These are phyloP conservation scores for Irpex sp. DNA, from an alignment of 1,284 basidiomycete genomes.

Conservation along the genomic window DNA sequence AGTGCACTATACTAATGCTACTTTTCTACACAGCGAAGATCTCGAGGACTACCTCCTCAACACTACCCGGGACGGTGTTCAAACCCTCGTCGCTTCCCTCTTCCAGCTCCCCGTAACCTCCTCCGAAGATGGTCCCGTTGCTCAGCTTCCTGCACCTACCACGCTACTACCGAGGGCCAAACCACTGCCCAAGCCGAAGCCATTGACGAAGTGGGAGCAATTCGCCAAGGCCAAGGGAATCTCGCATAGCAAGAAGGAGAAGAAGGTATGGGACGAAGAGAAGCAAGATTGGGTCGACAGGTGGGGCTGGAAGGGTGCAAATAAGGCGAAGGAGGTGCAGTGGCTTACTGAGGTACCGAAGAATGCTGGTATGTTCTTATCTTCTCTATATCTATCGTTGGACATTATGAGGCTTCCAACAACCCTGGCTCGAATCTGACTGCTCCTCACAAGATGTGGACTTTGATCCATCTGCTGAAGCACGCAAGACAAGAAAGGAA, in stretches of 20 bases:
- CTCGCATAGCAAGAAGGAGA: constrained; percentile 73
- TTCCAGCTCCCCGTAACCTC: constrained; percentile 78
- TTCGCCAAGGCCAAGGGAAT: constrained; percentile 97
- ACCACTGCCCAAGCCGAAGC: constrained; percentile 88
- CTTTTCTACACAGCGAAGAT: constrained; percentile 46
- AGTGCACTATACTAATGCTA: background rate
- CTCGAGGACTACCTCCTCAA: constrained; percentile 77
- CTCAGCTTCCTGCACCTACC: constrained; percentile 72
- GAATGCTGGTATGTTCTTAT: constrained; percentile 64
- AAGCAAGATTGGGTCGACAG: constrained; percentile 88
- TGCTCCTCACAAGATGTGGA: constrained; percentile 49
- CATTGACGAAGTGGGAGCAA: constrained; percentile 93
- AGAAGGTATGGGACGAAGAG: constrained; percentile 92
- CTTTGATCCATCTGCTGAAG: constrained; percentile 73
- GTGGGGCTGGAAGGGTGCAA: constrained; percentile 92
- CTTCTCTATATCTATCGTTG: background rate
- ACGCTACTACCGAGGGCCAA: constrained; percentile 86
- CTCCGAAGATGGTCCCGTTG: constrained; percentile 81
- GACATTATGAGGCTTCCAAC: background rate
- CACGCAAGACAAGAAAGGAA: constrained; percentile 74
- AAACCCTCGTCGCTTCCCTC: constrained; percentile 75
- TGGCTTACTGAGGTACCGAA: constrained; percentile 91
- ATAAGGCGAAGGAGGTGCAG: constrained; percentile 83
- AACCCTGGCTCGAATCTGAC: background rate
- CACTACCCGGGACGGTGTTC: constrained; percentile 83